phyloP scores from a whole-genome alignment of 371 early-diverging fungal genomes.

The Funneliformis caledonium region DNA sequence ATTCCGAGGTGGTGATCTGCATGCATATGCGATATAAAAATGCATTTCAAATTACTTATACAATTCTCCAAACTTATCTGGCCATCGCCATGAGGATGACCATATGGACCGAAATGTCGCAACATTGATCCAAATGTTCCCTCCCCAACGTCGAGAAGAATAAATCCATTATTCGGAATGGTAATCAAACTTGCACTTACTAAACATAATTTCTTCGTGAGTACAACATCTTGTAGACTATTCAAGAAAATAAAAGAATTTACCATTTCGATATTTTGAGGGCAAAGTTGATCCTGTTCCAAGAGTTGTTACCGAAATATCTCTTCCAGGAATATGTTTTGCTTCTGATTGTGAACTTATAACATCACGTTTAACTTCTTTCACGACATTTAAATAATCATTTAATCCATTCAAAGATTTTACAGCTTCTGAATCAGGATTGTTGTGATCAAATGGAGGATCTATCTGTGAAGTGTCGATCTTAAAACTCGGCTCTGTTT shows the following conservation, averaged over 20 bases:
- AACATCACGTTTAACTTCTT: constrained; percentile 46
- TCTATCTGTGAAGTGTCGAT: constrained; percentile 42
- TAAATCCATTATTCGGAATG: constrained; percentile 62
- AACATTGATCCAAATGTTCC: constrained; percentile 94
- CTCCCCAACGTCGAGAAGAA: constrained; percentile 97
- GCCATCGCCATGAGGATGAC: constrained; percentile 43
- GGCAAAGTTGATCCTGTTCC: constrained; percentile 98
- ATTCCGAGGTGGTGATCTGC: constrained; percentile 99
- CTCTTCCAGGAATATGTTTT: constrained; percentile 53
- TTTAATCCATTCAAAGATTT: constrained; percentile 32
- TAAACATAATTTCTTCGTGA: constrained; percentile 41
- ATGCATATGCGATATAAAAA: constrained; percentile 98
- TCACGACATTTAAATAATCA: constrained; percentile 49
- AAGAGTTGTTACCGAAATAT: constrained; percentile 70
- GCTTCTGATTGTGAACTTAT: constrained; percentile 33
- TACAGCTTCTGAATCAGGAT: constrained; percentile 32
- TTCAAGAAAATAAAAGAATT: constrained; percentile 37
- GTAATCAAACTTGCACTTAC: constrained; percentile 85
- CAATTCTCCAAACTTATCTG: constrained; percentile 49
- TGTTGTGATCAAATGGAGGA: constrained; percentile 40
- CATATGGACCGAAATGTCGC: constrained; percentile 72
- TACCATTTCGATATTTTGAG: constrained; percentile 96
- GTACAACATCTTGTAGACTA: neutral
- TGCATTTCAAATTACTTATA: constrained; percentile 61
- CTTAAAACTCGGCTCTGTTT: constrained; percentile 47